Base-by-base conservation (phyloP, 805 yeast species). In the Kuraishia hungarica region DNA sequence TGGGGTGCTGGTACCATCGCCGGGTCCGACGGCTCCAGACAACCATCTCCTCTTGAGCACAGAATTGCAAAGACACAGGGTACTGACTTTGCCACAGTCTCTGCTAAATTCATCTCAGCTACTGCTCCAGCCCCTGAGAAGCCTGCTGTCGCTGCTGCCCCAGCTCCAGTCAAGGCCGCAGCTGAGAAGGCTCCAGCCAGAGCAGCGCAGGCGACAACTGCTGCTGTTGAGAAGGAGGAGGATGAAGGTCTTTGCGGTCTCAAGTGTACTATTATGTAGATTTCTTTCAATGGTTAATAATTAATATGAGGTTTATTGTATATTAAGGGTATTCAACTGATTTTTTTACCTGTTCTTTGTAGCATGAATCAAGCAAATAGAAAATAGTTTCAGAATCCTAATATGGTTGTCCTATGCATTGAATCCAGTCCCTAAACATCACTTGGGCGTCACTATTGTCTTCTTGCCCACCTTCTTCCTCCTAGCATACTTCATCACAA, bases 1-100 rank as follows among this genome's bases (percentile, higher is more conserved):
- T 89, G 91, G 90, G 96, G 96, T 68, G 87, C 96, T 39, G 96
- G 96, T 61, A 73, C 88, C 46, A 75, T 78, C 64, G 91, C 96
- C 29, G 88, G 83, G 52, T 75, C 78, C 53, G 93, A 86, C 65
- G 96, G 96, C 53, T 79, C 87, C 7, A 82, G 96, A 74, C 73
- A 75, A 62, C 86, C 90, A 39, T 62, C 83, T 49, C 77, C 73
- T 20, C 72, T 86, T 56, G 96, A 89, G 70, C 71, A 78, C 67
- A 77, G 78, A 62, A 68, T 88, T 57, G 93, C 90, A 24, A 65
- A 66, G 51, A 72, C 71, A 57, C 96, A 89, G 74, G 97, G 96
- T 66, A 67, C 73, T 57, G 67, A 75, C 47, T 89, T 89, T 72
- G 84, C 73, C 65, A 69, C 74, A 54, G 73, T 74, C 28, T 77